Base-by-base conservation (phyloP, 2,329 filamentous ascomycete genomes). In the Elsinoe necatrix region DNA sequence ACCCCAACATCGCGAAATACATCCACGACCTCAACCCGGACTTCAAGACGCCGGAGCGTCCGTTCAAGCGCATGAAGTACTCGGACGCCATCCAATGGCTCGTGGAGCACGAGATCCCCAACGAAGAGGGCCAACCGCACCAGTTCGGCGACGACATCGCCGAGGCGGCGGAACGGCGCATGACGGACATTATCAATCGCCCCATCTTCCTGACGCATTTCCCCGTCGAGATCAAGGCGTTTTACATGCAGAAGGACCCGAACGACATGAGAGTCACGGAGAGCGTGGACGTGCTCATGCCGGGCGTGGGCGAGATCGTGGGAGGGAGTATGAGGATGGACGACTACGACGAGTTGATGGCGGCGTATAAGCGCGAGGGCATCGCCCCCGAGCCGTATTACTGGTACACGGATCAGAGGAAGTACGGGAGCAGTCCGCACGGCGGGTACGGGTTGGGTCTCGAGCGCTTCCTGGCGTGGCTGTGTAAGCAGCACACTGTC, bases 181-280 rank as follows among this genome's bases (percentile, higher is more conserved):
- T 98, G 93, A 97, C 92, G 1, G 93, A 98, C 71, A 87, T 86
- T 64, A 95, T 98, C 78, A 93, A 95, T 83, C 78, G 83, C 56
- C 93, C 93, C 60, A 95, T 98, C 72, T 89, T 97, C 77, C 80
- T 97, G 41, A 97, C 92, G 1, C 92, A 97, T 75, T 98, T 98
- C 82, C 93, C 93, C 18, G 85, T 85, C 59, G 89, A 92, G 75
- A 95, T 98, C 80, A 98, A 98, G 80, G 87, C 93, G 1, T 98
- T 98, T 73, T 98, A 98, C 80, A 98, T 98, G 93, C 86, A 91
- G 74, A 91, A 86, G 74, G 93, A 92, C 65, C 77, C 79, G 42
- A 73, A 80, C 27, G 93, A 98, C 68, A 75, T 73, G 27, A 82
- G 91, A 23, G 89, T 96, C 25, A 98, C 93, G 0, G 92, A 98